Percentiles rank a stretch among this genome's conserved stretches.
Evolutionary conservation across 2,329 filamentous ascomycete species (phyloP).

Genomic region (Fusarium zealandicum): DNA sequence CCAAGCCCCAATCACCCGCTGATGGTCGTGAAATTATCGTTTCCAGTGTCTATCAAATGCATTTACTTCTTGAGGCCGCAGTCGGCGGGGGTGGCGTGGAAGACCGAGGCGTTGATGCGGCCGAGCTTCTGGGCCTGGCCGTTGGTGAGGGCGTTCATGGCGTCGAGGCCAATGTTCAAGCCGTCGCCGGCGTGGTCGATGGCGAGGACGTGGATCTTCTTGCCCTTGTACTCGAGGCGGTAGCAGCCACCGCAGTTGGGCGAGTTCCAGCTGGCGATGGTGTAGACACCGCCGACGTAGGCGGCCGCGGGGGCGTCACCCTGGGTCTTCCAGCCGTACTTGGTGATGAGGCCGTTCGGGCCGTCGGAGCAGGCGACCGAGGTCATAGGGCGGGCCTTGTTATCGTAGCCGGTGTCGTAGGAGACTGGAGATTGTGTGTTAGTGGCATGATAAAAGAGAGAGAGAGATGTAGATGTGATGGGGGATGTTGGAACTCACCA

Average conservation of each 20-base stretch:
- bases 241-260: slow-evolving; percentile 67
- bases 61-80: slow-evolving; percentile 51
- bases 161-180: slow-evolving; percentile 64
- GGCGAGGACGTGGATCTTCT: slow-evolving; percentile 61
- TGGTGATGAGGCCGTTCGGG: slow-evolving; percentile 68
- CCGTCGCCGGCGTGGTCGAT: slow-evolving; percentile 59
- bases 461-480: not conserved
- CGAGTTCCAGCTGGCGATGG: slow-evolving; percentile 64
- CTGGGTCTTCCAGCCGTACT: slow-evolving; percentile 65
- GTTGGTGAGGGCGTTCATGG: slow-evolving; percentile 63
- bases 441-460: no score
- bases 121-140: slow-evolving; percentile 59
- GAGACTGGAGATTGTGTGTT: slow-evolving; percentile 58
- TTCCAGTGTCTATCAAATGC: not conserved
- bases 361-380: slow-evolving; percentile 73
- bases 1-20: slow-evolving; percentile 19
- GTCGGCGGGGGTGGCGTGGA: slow-evolving; percentile 51
- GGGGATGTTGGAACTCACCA: slow-evolving; percentile 35
- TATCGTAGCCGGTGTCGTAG: slow-evolving; percentile 77
- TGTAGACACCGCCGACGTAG: slow-evolving; percentile 61
- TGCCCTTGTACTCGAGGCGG: slow-evolving; percentile 59
- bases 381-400: slow-evolving; percentile 60
- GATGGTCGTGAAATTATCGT: slow-evolving; percentile 19
- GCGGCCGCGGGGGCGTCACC: slow-evolving; percentile 59
- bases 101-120: slow-evolving; percentile 57